These are phyloP conservation scores for Penicillium sclerotigenum DNA, from an alignment of 2,329 filamentous ascomycete species.

Conservation along the genomic window DNA sequence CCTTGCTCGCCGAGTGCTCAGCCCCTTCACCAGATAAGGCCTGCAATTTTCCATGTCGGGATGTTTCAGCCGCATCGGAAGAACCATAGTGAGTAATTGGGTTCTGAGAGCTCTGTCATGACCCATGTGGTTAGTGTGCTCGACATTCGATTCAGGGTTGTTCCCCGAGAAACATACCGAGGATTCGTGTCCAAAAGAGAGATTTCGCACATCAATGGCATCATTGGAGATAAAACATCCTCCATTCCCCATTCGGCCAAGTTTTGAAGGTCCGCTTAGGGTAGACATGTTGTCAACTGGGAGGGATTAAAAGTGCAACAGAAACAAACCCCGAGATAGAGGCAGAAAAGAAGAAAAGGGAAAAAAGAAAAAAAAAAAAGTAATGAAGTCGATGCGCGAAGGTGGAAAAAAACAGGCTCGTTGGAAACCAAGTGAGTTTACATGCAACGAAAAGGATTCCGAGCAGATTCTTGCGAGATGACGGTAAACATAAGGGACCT, in stretches of 20 bases:
- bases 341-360: constrained; percentile 6
- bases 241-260: constrained; percentile 24
- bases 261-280: constrained; percentile 23
- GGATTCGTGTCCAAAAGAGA: constrained; percentile 24
- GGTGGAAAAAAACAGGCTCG: constrained; percentile 8
- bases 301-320: constrained; percentile 1
- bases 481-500: constrained; percentile 15
- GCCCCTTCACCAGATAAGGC: constrained; percentile 20
- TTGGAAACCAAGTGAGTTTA: constrained; percentile 22
- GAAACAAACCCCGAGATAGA: background rate
- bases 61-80: constrained; percentile 33
- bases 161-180: constrained; percentile 24
- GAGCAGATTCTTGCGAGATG: constrained; percentile 24
- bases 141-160: background rate
- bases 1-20: constrained; percentile 38
- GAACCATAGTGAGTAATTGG: constrained; percentile 23
- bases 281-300: constrained; percentile 28
- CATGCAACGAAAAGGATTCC: constrained; percentile 23
- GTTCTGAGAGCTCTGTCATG: constrained; percentile 26
- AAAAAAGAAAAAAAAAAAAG: constrained; percentile 11
- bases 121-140: background rate
- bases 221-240: constrained; percentile 21
- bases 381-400: background rate
- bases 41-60: constrained; percentile 36
- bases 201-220: constrained; percentile 14